Conservation (phyloP, 192 early-diverging fungal species). For the Dissophora ornata region DNA sequence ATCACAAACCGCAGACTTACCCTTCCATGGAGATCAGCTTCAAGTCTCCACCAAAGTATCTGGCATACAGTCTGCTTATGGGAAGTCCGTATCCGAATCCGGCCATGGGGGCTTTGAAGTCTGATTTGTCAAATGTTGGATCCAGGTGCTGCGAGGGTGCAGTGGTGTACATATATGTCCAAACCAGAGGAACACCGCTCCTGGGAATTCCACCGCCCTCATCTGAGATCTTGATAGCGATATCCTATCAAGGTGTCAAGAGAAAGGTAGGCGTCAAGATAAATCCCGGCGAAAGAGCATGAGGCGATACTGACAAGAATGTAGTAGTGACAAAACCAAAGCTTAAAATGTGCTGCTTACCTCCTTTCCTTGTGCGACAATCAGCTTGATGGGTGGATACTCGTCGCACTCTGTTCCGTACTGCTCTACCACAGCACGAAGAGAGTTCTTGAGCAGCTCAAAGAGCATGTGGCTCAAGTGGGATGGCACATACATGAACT, state of each 20-base stretch:
- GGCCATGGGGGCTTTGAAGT: conserved; percentile 83
- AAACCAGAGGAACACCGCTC: conserved; percentile 88
- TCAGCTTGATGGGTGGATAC: conserved; percentile 94
- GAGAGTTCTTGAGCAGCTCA: conserved; percentile 96
- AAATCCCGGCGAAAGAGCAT: too few relatives aligned
- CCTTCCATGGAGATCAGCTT: conserved; percentile 96
- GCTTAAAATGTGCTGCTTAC: too few relatives aligned
- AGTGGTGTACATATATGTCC: conserved; percentile 95
- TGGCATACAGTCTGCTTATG: conserved; percentile 88
- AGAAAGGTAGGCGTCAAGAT: background rate
- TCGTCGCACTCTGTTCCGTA: conserved; percentile 84
- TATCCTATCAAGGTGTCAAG: conserved; percentile 68
- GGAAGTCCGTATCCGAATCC: conserved; percentile 97
- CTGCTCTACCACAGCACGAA: conserved; percentile 94
- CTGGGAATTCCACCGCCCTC: conserved; percentile 95
- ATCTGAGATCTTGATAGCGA: conserved; percentile 96
- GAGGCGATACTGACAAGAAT: too few relatives aligned
- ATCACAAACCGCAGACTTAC: conserved; percentile 57
- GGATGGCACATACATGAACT: conserved; percentile 96
- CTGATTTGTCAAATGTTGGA: conserved; percentile 76
- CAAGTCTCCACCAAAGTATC: conserved; percentile 97
- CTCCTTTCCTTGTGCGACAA: conserved; percentile 87
- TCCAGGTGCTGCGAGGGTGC: conserved; percentile 78
- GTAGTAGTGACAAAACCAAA: too few relatives aligned
- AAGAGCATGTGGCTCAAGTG: conserved; percentile 98